Percentiles rank a stretch among this genome's conserved stretches.
These are phyloP conservation scores for Pharus latifolius DNA, from an alignment of 176 grass and related monocot genomes.

Conservation along the genomic window DNA sequence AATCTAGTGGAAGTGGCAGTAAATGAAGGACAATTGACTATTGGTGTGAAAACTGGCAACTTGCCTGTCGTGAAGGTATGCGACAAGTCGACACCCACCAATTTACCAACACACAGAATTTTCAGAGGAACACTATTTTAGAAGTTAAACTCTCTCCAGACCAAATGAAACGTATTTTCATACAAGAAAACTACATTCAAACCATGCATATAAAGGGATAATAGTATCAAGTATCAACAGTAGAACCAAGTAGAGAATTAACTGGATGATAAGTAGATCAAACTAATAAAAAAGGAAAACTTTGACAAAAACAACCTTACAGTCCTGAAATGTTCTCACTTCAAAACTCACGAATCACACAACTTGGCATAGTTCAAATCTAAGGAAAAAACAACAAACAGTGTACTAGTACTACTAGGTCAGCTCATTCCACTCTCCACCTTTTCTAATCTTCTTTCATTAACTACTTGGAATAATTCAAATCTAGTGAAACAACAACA, in stretches of 20 bases:
- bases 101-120: neutral
- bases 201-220: neutral
- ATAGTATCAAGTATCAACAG: neutral
- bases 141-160: neutral
- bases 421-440: neutral
- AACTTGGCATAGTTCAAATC: neutral
- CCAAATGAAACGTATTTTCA: neutral
- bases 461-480: no score
- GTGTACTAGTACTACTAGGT: neutral
- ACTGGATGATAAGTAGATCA: neutral
- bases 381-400: neutral
- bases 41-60: neutral
- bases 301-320: no score
- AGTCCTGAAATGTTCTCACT: no score
- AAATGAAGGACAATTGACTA: neutral
- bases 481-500: no score
- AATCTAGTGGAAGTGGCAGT: neutral
- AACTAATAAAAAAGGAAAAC: neutral
- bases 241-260: neutral
- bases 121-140: conserved; percentile 7
- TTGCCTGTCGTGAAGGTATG: neutral
- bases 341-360: no score
- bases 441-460: no score
- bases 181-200: neutral
- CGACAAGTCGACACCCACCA: neutral